Conservation (phyloP, 495 filamentous ascomycete genomes). For the Aspergillus funiculosus region DNA sequence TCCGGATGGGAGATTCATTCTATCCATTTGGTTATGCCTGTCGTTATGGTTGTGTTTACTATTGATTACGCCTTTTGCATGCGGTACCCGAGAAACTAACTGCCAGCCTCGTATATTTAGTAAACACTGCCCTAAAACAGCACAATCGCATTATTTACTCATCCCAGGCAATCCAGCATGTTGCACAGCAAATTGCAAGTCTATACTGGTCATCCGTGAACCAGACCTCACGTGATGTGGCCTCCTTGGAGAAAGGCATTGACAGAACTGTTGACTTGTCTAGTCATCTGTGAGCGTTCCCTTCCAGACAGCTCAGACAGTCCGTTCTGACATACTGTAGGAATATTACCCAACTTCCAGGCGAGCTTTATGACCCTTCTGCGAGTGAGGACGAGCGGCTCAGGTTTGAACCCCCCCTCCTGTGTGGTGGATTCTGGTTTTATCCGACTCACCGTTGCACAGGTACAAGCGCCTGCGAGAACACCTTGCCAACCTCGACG, state of each 20-base stretch:
- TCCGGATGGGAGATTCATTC: neutral
- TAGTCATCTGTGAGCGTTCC: slow-evolving; percentile 35
- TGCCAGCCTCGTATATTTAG: slow-evolving; percentile 28
- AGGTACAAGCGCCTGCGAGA: slow-evolving; percentile 53
- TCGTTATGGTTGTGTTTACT: neutral
- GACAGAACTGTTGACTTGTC: slow-evolving; percentile 44
- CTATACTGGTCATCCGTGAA: slow-evolving; percentile 57
- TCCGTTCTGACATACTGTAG: slow-evolving; percentile 24
- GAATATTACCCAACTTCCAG: slow-evolving; percentile 36
- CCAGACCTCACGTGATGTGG: slow-evolving; percentile 39
- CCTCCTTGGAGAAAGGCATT: slow-evolving; percentile 30
- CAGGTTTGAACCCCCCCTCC: slow-evolving; percentile 29
- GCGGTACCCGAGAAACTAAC: slow-evolving; percentile 1
- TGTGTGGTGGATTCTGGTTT: slow-evolving; percentile 19
- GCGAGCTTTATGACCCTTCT: slow-evolving; percentile 28
- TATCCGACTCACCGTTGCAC: slow-evolving; percentile 31
- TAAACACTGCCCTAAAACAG: slow-evolving; percentile 61
- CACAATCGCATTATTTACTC: slow-evolving; percentile 69
- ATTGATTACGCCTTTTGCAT: slow-evolving; percentile 23
- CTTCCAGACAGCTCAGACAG: neutral
- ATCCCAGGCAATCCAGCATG: slow-evolving; percentile 67
- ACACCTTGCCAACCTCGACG: slow-evolving; percentile 46
- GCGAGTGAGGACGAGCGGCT: slow-evolving; percentile 30
- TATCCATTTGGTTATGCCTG: neutral
- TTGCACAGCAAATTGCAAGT: slow-evolving; percentile 74